These are phyloP conservation scores for Solidago caesia DNA, from an alignment of 129 eudicot species.

Conservation along the genomic window DNA sequence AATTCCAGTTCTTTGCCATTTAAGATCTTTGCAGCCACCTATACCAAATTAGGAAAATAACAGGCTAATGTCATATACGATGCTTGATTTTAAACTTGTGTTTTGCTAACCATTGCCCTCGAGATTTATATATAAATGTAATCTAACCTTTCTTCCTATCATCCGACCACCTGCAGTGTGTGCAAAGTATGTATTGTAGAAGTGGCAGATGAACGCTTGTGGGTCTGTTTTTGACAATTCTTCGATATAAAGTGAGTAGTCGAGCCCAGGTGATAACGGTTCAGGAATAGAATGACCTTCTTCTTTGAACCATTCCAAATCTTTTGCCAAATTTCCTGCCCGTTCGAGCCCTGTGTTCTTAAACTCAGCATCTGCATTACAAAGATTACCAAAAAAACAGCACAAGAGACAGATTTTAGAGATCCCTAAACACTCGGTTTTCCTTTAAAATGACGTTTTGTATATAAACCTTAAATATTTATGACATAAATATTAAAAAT, in stretches of 20 bases:
- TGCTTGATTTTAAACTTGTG: background rate
- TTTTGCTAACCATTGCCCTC: background rate
- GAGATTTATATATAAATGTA: background rate
- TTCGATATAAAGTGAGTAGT: conserved; percentile 58
- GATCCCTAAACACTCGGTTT: background rate
- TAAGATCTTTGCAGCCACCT: conserved; percentile 83
- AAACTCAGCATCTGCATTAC: conserved; percentile 70
- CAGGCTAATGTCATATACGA: background rate
- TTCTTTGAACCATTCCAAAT: conserved; percentile 86
- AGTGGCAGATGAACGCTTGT: conserved; percentile 91
- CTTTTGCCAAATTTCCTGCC: conserved; percentile 58
- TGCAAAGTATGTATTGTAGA: conserved; percentile 86
- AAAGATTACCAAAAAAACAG: background rate
- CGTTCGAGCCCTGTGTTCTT: conserved; percentile 91
- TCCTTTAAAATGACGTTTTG: background rate
- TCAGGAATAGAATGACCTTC: conserved; percentile 84
- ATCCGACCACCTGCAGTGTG: conserved; percentile 96
- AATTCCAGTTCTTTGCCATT: conserved; percentile 76
- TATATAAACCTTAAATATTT: background rate
- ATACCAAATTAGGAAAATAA: conserved; percentile 6
- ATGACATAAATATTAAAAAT: no score
- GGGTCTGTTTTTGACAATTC: conserved; percentile 81
- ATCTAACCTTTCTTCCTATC: conserved; percentile 86
- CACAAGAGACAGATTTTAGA: background rate
- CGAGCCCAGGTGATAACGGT: conserved; percentile 74